Conservation (phyloP, 345 rosid genomes). For the Sisymbrium irio region DNA sequence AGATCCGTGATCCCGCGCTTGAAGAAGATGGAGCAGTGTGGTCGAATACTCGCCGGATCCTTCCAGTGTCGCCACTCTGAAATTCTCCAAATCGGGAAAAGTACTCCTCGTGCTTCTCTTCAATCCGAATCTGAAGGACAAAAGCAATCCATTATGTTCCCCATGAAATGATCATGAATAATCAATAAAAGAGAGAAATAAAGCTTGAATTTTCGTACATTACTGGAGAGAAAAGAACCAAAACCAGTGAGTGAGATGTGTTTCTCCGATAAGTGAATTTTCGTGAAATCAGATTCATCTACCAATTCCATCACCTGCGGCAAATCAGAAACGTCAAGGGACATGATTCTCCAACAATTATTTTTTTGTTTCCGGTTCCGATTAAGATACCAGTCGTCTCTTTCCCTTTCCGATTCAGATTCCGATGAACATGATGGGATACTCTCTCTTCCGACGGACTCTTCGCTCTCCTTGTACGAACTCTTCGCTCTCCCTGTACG, state of each 20-base stretch:
- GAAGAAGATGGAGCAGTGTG: constrained; percentile 82
- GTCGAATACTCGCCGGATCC: constrained; percentile 85
- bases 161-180: neutral
- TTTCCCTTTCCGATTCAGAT: too few relatives aligned
- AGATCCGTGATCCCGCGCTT: constrained; percentile 89
- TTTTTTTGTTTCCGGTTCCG: too few relatives aligned
- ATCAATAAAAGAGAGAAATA: neutral
- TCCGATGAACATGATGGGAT: too few relatives aligned
- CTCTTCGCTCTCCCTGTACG: too few relatives aligned
- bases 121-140: constrained; percentile 19
- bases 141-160: neutral
- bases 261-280: constrained; percentile 49
- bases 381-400: too few relatives aligned
- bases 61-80: constrained; percentile 69
- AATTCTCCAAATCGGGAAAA: constrained; percentile 72
- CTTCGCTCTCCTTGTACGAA: too few relatives aligned
- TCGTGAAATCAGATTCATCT: constrained; percentile 60
- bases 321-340: constrained; percentile 21
- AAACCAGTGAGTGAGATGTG: constrained; percentile 86
- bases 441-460: too few relatives aligned
- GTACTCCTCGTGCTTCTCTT: constrained; percentile 89
- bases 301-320: constrained; percentile 41
- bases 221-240: constrained; percentile 93
- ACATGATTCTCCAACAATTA: too few relatives aligned
- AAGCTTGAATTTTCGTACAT: constrained; percentile 8